These are phyloP conservation scores for Chaetothyriales sp. DNA, from an alignment of 2,329 filamentous ascomycete genomes.

Conservation along the genomic window DNA sequence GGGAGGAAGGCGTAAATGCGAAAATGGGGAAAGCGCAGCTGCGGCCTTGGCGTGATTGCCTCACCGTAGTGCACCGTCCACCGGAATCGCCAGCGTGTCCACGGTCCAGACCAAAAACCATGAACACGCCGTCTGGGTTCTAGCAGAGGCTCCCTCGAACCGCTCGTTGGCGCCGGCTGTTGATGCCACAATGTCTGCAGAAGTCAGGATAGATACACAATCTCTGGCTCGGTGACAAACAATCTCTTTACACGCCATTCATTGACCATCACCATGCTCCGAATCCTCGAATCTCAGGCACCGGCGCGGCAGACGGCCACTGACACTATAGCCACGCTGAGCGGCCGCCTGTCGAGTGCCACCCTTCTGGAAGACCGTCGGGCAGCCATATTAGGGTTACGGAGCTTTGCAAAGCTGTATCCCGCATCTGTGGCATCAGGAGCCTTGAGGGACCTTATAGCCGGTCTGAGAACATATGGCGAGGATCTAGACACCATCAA, in stretches of 20 bases:
- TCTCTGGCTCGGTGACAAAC: background rate
- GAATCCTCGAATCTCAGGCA: constrained; percentile 54
- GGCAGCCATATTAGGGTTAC: constrained; percentile 78
- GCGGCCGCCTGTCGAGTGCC: constrained; percentile 72
- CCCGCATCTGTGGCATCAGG: constrained; percentile 92
- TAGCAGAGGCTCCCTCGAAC: background rate
- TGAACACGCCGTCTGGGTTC: background rate
- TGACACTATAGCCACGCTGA: constrained; percentile 84
- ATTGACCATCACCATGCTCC: constrained; percentile 31
- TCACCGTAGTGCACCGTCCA: background rate
- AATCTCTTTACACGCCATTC: no score
- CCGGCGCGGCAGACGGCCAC: constrained; percentile 92
- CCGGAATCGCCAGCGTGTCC: background rate
- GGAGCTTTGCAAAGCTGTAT: constrained; percentile 93
- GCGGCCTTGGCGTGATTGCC: background rate
- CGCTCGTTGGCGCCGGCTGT: background rate
- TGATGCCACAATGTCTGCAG: background rate
- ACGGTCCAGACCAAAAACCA: background rate
- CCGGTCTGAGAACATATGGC: constrained; percentile 69
- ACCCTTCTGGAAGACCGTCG: constrained; percentile 89
- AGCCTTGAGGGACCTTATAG: constrained; percentile 76
- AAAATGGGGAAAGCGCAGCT: background rate
- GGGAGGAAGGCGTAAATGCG: background rate
- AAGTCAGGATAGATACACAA: background rate
- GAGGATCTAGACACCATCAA: constrained; percentile 96